phyloP scores from a whole-genome alignment of 495 filamentous ascomycete genomes.

The Sporormia fimetaria region DNA sequence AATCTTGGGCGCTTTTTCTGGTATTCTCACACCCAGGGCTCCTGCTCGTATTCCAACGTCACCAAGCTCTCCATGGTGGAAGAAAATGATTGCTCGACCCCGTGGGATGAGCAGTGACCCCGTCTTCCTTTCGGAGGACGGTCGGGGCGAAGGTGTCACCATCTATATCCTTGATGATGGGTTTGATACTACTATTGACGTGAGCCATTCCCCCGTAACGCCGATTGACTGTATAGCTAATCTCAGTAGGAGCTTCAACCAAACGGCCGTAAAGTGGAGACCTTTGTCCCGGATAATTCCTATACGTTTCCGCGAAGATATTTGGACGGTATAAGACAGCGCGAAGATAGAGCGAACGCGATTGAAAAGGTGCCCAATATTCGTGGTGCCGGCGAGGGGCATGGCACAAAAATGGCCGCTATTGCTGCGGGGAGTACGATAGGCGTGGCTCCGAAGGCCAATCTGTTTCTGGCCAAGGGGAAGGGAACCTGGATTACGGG shows the following conservation, averaged over 20 bases:
- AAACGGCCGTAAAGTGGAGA: too few species aligned
- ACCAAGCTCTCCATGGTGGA: conserved; percentile 8
- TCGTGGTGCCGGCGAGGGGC: background rate
- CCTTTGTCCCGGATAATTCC: too few species aligned
- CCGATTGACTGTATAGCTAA: too few species aligned
- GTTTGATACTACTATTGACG: background rate
- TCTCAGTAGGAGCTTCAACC: too few species aligned
- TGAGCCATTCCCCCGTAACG: background rate
- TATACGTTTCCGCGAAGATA: too few species aligned
- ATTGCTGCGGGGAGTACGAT: background rate
- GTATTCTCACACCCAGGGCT: too few species aligned
- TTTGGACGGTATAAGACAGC: too few species aligned
- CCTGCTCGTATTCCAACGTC: background rate
- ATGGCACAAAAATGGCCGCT: conserved; percentile 2
- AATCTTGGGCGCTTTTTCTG: too few species aligned
- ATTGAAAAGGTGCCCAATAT: too few species aligned
- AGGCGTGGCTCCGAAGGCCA: conserved; percentile 1
- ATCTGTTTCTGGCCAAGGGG: background rate
- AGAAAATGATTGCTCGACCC: conserved; percentile 5
- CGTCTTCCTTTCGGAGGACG: background rate
- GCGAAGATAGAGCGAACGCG: too few species aligned
- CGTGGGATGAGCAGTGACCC: background rate
- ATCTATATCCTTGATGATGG: conserved; percentile 7
- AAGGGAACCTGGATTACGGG: too few species aligned
- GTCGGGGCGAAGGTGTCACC: background rate